Evolutionary conservation across 2,329 filamentous ascomycete species (phyloP), one percentile per base, ranked within the genome.

Genomic region (Chlorencoelia australis): DNA sequence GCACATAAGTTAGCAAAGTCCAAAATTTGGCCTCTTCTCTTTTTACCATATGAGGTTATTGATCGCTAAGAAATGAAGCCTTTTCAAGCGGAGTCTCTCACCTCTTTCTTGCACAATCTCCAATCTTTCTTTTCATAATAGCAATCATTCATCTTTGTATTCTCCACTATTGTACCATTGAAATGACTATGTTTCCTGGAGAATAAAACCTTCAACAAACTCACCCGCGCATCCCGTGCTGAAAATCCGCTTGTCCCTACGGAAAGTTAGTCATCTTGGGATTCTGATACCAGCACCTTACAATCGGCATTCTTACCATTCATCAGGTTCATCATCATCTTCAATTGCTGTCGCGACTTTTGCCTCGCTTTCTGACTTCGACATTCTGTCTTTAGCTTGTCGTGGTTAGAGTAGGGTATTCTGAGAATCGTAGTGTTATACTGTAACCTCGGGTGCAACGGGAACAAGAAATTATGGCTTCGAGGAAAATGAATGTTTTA

Each of bases 81-180:
- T 33, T 36, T 16, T 33, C 25, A 30, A n/a, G n/a, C n/a, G n/a
- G n/a, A n/a, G n/a, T n/a, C 38, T 64, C 82, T 66, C 59, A 94
- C 89, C 75, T 96, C 89, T 48, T 77, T 69, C 56, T 82, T 82
- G 62, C 91, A 98, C 40, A 72, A 69, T 50, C 91, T 71, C 89
- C 91, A 98, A 58, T 98, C 91, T 59, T 88, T 94, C 70, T 88
- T 94, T 37, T 89, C 86, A 56, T 76, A 94, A 60, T 93, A 94
- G 62, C 91, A 98, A 59, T 96, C 85, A 22, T 87, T 95, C 78
- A 98, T 73, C 55, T 78, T 88, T 36, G 73, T 66, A 55, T 96
- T 94, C 56, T 96, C 89, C 15, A 75, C 89, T 95, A 48, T 30
- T 2, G 32, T 18, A 27, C 24, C 33, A 24, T 46, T 10, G 41